phyloP scores from a whole-genome alignment of 306 rosid species.

The Malus orientalis region DNA sequence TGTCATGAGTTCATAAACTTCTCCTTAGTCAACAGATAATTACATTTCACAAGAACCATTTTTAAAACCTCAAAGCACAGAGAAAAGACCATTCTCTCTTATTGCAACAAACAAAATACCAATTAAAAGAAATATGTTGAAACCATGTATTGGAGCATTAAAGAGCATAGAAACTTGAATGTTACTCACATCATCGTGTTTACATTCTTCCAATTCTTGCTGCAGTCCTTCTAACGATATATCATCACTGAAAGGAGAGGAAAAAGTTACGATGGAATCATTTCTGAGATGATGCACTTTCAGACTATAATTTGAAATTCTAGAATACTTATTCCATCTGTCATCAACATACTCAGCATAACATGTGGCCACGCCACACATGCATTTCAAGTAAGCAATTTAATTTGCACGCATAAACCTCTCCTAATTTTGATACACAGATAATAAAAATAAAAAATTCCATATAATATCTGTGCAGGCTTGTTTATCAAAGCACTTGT shows the following conservation, averaged over 20 bases:
- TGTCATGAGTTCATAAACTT: background rate
- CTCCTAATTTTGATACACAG: background rate
- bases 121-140: background rate
- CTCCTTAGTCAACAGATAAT: background rate
- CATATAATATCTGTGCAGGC: background rate
- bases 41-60: background rate
- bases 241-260: conserved; percentile 45
- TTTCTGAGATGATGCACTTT: background rate
- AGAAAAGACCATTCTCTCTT: background rate
- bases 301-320: background rate
- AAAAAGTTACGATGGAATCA: background rate
- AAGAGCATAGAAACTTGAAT: background rate
- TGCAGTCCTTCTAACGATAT: conserved; percentile 83
- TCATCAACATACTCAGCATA: background rate
- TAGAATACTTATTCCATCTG: background rate
- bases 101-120: background rate
- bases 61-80: background rate
- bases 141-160: background rate
- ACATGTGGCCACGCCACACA: background rate
- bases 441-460: background rate
- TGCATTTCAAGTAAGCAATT: background rate
- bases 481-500: background rate
- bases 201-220: conserved; percentile 90
- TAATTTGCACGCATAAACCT: background rate
- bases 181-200: conserved; percentile 60